Conservation (phyloP, 345 rosid genomes). For the Eucalyptus marginata region DNA sequence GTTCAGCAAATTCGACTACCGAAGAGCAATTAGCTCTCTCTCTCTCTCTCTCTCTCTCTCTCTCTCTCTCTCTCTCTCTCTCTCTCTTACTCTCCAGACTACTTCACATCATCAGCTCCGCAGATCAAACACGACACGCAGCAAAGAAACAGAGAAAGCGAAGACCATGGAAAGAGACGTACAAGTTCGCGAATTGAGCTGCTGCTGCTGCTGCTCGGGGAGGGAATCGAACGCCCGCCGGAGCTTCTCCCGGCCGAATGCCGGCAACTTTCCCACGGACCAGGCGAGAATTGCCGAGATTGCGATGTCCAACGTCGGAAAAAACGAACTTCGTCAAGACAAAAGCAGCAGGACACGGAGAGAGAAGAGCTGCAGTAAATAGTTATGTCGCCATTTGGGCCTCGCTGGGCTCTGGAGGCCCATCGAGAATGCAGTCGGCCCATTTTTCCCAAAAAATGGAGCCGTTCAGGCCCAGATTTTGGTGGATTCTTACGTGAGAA, state of each 20-base stretch:
- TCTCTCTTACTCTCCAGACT: background rate
- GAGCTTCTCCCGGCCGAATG: background rate
- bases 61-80: background rate
- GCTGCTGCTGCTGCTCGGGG: background rate
- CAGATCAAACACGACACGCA: background rate
- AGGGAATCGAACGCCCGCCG: background rate
- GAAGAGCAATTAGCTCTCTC: background rate
- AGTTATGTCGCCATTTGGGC: background rate
- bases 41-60: background rate
- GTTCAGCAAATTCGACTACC: background rate
- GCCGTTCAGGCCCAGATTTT: background rate
- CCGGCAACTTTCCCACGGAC: background rate
- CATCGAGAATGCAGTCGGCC: background rate
- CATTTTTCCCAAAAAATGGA: fast-evolving
- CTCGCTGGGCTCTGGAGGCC: background rate
- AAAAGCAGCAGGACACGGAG: background rate
- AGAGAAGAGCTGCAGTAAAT: background rate
- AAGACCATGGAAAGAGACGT: background rate
- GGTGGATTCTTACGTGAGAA: background rate
- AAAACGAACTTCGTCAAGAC: background rate
- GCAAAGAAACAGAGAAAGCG: background rate
- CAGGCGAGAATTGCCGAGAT: background rate
- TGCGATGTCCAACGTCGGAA: background rate
- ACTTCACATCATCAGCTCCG: background rate
- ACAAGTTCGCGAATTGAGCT: background rate